Conservation (phyloP, 345 rosid genomes). For the Mallotus nudiflorus region DNA sequence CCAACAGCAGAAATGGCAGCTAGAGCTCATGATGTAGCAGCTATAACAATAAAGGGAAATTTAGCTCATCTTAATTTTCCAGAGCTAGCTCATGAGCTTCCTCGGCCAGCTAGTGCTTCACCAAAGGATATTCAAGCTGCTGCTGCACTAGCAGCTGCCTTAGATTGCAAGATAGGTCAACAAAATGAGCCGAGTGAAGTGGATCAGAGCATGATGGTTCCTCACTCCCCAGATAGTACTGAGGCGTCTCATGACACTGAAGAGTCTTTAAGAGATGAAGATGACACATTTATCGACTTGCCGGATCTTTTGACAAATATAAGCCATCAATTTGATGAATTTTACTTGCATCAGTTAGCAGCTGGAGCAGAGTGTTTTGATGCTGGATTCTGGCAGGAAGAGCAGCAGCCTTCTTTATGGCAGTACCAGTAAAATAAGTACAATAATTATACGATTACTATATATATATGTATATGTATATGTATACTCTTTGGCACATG, state of each 20-base stretch:
- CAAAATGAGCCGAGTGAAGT: constrained; percentile 12
- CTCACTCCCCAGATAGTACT: no score
- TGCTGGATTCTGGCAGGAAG: constrained; percentile 36
- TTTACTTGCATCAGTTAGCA: constrained; percentile 54
- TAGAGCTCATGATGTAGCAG: constrained; percentile 91
- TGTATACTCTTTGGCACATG: no score
- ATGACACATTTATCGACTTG: constrained; percentile 65
- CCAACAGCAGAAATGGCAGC: constrained; percentile 95
- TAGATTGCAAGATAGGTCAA: constrained; percentile 16
- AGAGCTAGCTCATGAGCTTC: constrained; percentile 54
- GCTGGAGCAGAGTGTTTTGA: constrained; percentile 22
- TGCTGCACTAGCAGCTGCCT: constrained; percentile 68
- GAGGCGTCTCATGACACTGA: constrained; percentile 39
- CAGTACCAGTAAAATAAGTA: no score
- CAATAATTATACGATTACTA: no score
- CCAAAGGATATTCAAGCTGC: constrained; percentile 91
- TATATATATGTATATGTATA: no score
- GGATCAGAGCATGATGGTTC: no score
- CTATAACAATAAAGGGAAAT: constrained; percentile 69
- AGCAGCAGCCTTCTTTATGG: constrained; percentile 26
- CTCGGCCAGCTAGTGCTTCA: constrained; percentile 62
- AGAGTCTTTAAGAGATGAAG: constrained; percentile 29
- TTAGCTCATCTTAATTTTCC: constrained; percentile 86
- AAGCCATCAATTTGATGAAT: constrained; percentile 39
- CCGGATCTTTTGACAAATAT: constrained; percentile 60